A percentile compares a stretch with the other conserved stretches of the same genome.
phyloP scores from a whole-genome alignment of 176 grass and related monocot species.

The Leersia perrieri region DNA sequence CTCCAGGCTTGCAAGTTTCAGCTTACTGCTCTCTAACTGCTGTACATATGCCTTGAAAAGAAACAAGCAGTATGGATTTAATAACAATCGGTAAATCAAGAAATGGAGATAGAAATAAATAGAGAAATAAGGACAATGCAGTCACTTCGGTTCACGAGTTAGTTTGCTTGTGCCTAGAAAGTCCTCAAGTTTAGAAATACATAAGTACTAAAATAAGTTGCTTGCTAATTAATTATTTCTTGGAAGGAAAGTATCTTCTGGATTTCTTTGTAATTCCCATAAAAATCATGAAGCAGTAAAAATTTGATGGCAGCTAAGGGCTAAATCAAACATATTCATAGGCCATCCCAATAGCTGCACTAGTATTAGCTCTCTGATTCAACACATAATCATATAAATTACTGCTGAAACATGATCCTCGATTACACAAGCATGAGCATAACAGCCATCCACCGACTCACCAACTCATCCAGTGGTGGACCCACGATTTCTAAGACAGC shows the following conservation, averaged over 20 bases:
- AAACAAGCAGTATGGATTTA: slow-evolving; percentile 11
- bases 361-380: not conserved
- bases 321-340: not conserved
- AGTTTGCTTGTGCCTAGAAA: not conserved
- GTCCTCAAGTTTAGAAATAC: not conserved
- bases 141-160: not conserved
- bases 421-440: not conserved
- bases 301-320: not conserved
- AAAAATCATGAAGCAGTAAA: slow-evolving; percentile 7
- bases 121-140: not conserved
- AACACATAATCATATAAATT: not conserved
- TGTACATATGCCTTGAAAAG: slow-evolving; percentile 92
- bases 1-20: slow-evolving; percentile 88
- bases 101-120: slow-evolving; percentile 16
- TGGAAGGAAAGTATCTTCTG: not conserved
- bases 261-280: not conserved
- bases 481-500: not conserved
- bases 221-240: slow-evolving; percentile 13
- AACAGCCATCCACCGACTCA: not conserved
- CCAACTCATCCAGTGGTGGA: slow-evolving; percentile 3
- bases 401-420: not conserved
- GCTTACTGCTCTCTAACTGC: slow-evolving; percentile 89
- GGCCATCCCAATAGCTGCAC: not conserved
- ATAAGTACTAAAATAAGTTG: slow-evolving; percentile 17
- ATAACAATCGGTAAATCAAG: slow-evolving; percentile 17